Evolutionary conservation across 2,329 filamentous ascomycete species (phyloP).

Genomic region (Fusarium pseudocircinatum): DNA sequence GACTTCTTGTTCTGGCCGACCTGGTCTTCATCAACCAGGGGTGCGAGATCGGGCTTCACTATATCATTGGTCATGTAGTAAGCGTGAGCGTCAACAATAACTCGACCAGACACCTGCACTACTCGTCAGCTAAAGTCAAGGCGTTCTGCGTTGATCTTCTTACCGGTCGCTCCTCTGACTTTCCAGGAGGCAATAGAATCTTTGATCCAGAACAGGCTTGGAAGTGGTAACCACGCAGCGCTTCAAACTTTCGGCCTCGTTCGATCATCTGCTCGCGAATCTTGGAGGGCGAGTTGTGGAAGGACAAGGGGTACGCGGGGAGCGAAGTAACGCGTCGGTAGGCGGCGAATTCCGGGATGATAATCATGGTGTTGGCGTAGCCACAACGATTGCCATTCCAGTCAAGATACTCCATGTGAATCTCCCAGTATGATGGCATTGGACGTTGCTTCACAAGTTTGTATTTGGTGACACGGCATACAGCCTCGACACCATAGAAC

Average conservation of each 20-base stretch:
- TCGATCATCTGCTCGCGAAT: constrained; percentile 41
- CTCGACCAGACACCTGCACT: constrained; percentile 39
- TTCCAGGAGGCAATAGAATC: constrained; percentile 39
- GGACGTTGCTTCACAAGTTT: not conserved
- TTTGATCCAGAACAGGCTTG: constrained; percentile 44
- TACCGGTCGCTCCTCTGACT: constrained; percentile 42
- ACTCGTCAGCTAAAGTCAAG: not conserved
- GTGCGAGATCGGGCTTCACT: constrained; percentile 42
- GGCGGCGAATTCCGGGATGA: constrained; percentile 43
- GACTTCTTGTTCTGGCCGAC: not conserved
- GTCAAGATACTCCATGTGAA: constrained; percentile 49
- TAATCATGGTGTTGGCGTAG: constrained; percentile 35
- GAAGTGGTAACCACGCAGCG: constrained; percentile 48
- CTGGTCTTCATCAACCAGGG: not conserved
- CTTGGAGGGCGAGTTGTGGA: constrained; percentile 35
- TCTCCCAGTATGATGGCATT: constrained; percentile 26
- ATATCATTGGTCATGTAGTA: constrained; percentile 47
- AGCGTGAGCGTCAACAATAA: constrained; percentile 50
- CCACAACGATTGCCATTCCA: constrained; percentile 49
- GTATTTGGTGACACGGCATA: constrained; percentile 49
- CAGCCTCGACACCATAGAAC: constrained; percentile 48
- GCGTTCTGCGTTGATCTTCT: fast-evolving
- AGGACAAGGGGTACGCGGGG: constrained; percentile 44
- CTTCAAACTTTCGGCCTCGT: constrained; percentile 47
- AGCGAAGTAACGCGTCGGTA: constrained; percentile 42